Percentiles rank a stretch among this genome's conserved stretches.
Evolutionary conservation across 2,329 filamentous ascomycete genomes (phyloP).

Genomic region (Chaetomiaceae sp.): DNA sequence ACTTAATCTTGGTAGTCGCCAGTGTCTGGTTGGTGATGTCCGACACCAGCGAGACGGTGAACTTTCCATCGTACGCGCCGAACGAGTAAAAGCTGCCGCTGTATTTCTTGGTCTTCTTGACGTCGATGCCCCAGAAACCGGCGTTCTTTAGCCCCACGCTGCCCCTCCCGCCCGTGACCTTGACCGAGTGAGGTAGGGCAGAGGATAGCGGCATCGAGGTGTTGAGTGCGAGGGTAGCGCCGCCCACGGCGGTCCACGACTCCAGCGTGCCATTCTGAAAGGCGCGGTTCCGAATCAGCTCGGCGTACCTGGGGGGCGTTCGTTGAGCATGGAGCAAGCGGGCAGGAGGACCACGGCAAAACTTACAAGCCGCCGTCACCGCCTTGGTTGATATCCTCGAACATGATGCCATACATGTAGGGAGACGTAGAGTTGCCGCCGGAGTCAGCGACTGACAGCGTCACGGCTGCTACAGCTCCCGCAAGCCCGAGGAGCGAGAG

Average conservation of each 20-base stretch:
- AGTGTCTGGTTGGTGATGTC: conserved; percentile 3
- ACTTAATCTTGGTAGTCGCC: conserved; percentile 1
- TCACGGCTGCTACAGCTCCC: conserved; percentile 3
- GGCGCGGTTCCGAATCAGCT: conserved; percentile 10
- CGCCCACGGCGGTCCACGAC: neutral
- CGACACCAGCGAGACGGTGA: conserved; percentile 3
- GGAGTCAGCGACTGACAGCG: neutral
- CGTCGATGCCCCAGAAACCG: conserved; percentile 11
- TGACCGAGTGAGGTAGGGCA: conserved; percentile 3
- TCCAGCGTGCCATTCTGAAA: conserved; percentile 2
- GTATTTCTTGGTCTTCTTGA: conserved; percentile 4
- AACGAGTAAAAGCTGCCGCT: conserved; percentile 4
- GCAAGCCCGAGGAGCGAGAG: conserved; percentile 3
- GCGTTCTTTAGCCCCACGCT: neutral
- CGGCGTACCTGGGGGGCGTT: neutral
- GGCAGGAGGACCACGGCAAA: neutral
- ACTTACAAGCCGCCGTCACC: conserved; percentile 11
- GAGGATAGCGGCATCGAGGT: conserved; percentile 1
- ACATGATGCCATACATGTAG: conserved; percentile 22
- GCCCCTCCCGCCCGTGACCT: conserved; percentile 1
- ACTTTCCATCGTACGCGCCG: neutral
- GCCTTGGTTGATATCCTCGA: conserved; percentile 19
- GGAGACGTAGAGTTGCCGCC: conserved; percentile 21
- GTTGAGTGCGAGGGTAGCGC: neutral
- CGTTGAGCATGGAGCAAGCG: neutral